Evolutionary conservation across 139 green algal species (phyloP).

Genomic region (Yamagishiella unicocca): DNA sequence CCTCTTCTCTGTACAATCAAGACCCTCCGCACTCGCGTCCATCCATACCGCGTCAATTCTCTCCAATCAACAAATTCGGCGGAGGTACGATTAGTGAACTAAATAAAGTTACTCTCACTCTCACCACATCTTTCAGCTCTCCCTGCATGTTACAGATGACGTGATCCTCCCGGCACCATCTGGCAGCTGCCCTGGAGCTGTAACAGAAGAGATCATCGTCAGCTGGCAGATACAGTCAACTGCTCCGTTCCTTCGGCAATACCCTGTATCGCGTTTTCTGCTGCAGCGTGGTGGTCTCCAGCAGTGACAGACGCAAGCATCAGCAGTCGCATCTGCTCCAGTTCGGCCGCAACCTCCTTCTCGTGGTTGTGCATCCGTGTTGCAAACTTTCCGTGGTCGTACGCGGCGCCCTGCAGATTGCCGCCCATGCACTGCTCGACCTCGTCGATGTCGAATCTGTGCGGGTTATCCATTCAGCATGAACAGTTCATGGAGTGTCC

Average conservation of each 20-base stretch:
- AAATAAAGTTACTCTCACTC: too few relatives aligned
- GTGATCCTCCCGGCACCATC: too few relatives aligned
- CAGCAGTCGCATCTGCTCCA: slow-evolving; percentile 9
- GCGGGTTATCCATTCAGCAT: too few relatives aligned
- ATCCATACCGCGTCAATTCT: too few relatives aligned
- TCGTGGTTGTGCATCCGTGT: slow-evolving; percentile 52
- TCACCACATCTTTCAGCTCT: too few relatives aligned
- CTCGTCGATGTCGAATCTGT: slow-evolving; percentile 62
- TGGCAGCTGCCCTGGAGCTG: too few relatives aligned
- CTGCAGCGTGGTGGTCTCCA: background rate
- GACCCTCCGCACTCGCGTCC: too few relatives aligned
- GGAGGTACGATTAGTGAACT: too few relatives aligned
- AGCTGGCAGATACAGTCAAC: slow-evolving; percentile 9
- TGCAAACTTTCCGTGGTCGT: slow-evolving; percentile 55
- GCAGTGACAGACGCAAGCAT: background rate
- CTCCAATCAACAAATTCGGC: too few relatives aligned
- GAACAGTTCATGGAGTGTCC: too few relatives aligned
- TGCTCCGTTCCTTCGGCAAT: slow-evolving; percentile 3
- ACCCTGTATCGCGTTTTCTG: slow-evolving; percentile 22
- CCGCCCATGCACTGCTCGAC: slow-evolving; percentile 69
- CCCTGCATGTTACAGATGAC: too few relatives aligned
- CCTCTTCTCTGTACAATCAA: too few relatives aligned
- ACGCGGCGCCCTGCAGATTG: slow-evolving; percentile 35
- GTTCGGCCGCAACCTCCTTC: slow-evolving; percentile 42
- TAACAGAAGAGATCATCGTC: background rate